Evolutionary conservation across 129 eudicot genomes (phyloP), one percentile per base, ranked within the genome.

Genomic region (Artemisia argyi): DNA sequence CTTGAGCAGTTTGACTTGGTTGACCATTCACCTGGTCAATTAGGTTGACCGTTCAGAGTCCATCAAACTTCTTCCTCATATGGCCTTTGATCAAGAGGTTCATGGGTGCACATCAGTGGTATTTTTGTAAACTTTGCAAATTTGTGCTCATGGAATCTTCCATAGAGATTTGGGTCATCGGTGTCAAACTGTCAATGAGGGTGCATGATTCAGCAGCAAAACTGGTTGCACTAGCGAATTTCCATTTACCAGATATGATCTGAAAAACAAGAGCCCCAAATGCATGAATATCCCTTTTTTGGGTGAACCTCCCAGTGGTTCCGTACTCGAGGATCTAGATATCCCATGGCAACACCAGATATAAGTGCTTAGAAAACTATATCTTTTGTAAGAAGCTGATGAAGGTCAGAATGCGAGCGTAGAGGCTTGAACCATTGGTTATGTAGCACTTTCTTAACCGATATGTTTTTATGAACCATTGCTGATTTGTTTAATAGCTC

Each of bases 311-410:
- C 46, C 99, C 99, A 0, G 89, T 90, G 57, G 84, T 88, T 52
- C 93, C 66, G 65, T 94, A 94, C 74, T 94, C 99, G 1, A n/a
- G 99, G 99, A 12, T 97, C 97, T 61, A 94, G 81, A 61, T 90
- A 94, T n/a, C 99, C 99, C 99, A 88, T 94, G 59, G 97, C 97
- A 18, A 96, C 99, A 66, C 93, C 85, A 78, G 97, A 86, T 74
- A 90, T 94, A 76, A 94, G 96, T 52, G 93, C 72, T 13, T 97
- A 90, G 82, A 80, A 94, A 51, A 94, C 89, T 0, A 96, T 90
- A 78, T 94, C 99, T 56, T 90, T 85, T 32, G 99, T 94, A 12
- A 94, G 94, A 78, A 94, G 96, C 82, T 88, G 92, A 76, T 88
- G 94, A 20, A 94, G 83, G 53, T 94, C 88, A 0, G 99, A 94